phyloP scores from a whole-genome alignment of 495 filamentous ascomycete genomes.

The Echria macrotheca region DNA sequence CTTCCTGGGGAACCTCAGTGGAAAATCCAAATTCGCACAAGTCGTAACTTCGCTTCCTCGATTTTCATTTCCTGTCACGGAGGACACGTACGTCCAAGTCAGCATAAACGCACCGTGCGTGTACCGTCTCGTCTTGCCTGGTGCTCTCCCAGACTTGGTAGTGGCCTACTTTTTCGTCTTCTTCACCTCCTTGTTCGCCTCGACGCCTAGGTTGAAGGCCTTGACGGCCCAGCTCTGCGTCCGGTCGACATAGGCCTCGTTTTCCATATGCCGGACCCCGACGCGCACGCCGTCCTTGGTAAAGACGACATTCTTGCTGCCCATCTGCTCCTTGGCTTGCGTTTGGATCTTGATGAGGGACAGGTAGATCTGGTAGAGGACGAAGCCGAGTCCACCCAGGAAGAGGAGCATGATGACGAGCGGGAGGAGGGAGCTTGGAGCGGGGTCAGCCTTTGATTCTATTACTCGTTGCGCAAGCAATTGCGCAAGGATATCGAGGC shows the following conservation, averaged over 20 bases:
- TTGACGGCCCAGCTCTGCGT: slow-evolving; percentile 80
- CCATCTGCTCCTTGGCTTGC: slow-evolving; percentile 68
- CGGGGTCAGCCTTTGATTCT: no score
- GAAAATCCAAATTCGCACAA: no score
- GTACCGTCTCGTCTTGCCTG: no score
- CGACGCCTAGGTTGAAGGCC: slow-evolving; percentile 63
- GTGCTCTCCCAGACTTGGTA: no score
- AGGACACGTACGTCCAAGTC: no score
- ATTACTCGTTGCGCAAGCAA: no score
- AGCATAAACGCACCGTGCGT: no score
- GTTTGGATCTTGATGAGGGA: slow-evolving; percentile 63
- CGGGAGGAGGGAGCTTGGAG: slow-evolving; percentile 57
- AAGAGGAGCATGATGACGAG: slow-evolving; percentile 68
- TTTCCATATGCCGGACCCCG: slow-evolving; percentile 64
- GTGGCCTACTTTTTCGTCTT: slow-evolving; percentile 28
- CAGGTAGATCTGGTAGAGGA: slow-evolving; percentile 71
- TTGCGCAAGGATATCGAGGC: no score
- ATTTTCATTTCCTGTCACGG: no score
- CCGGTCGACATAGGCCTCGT: slow-evolving; percentile 74
- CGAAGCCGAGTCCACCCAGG: slow-evolving; percentile 53
- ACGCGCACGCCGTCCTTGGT: slow-evolving; percentile 83
- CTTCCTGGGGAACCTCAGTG: no score
- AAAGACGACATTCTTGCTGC: slow-evolving; percentile 72
- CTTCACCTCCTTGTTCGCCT: slow-evolving; percentile 38
- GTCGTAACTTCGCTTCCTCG: no score